phyloP scores from a whole-genome alignment of 768 basidiomycete genomes.

The Tulasnella sp. region DNA sequence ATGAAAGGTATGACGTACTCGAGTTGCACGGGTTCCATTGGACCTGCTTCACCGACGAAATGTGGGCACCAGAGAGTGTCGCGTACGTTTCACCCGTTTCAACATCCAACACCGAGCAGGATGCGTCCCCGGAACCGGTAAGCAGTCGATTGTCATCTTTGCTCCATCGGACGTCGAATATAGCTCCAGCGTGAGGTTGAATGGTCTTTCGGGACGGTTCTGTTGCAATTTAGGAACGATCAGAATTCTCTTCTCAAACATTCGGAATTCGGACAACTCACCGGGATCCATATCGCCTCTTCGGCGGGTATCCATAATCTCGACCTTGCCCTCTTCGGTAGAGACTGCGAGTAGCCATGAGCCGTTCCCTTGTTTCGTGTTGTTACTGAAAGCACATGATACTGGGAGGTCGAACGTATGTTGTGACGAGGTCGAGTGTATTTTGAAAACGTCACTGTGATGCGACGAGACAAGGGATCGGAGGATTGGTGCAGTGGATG shows the following conservation, averaged over 20 bases:
- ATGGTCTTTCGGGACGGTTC: conserved; percentile 5
- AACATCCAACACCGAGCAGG: conserved; percentile 3
- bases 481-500: not conserved
- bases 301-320: not conserved
- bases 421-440: not conserved
- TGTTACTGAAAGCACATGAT: not conserved
- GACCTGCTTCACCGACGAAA: conserved; percentile 1
- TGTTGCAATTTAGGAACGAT: not conserved
- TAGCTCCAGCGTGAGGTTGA: not conserved
- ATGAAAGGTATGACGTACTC: not conserved
- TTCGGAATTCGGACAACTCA: not conserved
- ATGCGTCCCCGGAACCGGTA: conserved; percentile 10
- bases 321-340: conserved; percentile 13
- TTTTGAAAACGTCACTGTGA: conserved; percentile 3
- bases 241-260: not conserved
- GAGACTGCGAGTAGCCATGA: not conserved
- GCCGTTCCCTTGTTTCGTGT: not conserved
- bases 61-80: not conserved
- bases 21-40: conserved; percentile 14
- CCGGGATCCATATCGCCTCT: not conserved
- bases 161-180: conserved; percentile 12
- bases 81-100: not conserved
- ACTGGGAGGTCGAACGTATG: conserved; percentile 2
- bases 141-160: conserved; percentile 9
- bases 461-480: conserved; percentile 12